These are phyloP conservation scores for Debaryomyces hansenii DNA, from an alignment of 805 yeast genomes.

Conservation along the genomic window DNA sequence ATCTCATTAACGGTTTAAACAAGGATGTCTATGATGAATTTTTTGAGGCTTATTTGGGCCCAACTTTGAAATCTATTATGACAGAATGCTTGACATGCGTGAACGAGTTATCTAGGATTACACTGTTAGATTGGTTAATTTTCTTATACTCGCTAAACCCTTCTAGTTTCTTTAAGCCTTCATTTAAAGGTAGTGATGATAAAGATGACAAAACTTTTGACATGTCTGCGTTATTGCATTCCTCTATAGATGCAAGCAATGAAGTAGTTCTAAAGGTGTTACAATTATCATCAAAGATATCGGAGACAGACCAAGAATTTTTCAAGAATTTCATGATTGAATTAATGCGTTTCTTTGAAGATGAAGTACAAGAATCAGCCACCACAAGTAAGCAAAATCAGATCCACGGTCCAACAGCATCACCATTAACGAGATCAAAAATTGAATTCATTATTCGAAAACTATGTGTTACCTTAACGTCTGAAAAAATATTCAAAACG, in stretches of 20 bases:
- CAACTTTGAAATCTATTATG: constrained; percentile 70
- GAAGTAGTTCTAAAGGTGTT: constrained; percentile 75
- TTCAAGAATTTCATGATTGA: constrained; percentile 75
- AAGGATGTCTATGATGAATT: constrained; percentile 42
- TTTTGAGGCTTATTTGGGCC: constrained; percentile 35
- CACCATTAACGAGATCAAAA: constrained; percentile 33
- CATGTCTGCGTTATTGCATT: constrained; percentile 73
- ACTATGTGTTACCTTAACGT: constrained; percentile 74
- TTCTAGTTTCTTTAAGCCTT: constrained; percentile 25
- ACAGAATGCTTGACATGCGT: constrained; percentile 48
- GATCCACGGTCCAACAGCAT: not conserved
- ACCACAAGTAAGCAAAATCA: constrained; percentile 4
- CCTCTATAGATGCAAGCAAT: constrained; percentile 68
- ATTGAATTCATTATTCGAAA: constrained; percentile 80
- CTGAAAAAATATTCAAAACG: constrained; percentile 80
- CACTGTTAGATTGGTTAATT: constrained; percentile 87
- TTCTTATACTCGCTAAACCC: constrained; percentile 71
- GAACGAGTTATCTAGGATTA: constrained; percentile 77
- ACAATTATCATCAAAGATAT: constrained; percentile 69
- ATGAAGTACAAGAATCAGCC: constrained; percentile 40
- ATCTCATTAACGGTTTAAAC: constrained; percentile 46
- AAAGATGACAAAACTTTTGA: constrained; percentile 38
- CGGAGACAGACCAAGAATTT: constrained; percentile 73
- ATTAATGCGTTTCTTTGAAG: constrained; percentile 65
- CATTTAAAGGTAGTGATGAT: constrained; percentile 41